Base-by-base conservation (phyloP, 2,329 filamentous ascomycete species). In the Rhinocladiella similis region DNA sequence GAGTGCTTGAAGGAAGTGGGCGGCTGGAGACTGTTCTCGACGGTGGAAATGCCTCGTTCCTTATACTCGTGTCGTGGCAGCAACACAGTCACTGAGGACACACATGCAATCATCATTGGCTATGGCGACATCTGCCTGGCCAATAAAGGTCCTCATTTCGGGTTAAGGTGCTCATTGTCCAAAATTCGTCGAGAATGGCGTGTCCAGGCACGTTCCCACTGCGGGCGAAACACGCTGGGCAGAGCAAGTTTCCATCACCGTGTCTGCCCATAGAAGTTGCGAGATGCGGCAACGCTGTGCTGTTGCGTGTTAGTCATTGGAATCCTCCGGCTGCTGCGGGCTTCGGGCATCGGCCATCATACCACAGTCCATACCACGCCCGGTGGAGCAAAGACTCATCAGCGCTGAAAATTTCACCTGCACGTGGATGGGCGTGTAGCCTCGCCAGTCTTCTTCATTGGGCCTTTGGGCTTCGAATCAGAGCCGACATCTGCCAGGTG, bases 41-140 rank as follows among this genome's bases (percentile, higher is more conserved):
- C 29, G 29, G 38, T 50, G 49, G 50, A 48, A 47, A 57, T 54
- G 47, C 41, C 47, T 19, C 47, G 42, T 57, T 29, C 50, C 57
- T 54, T 58, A 58, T 58, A 58, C 57, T 54, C 54, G 54, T 58
- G 54, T 47, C 57, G 38, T 46, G 42, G 46, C 43, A 39, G 19
- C 19, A 49, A 9, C 20, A 38, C 14, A 52, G 38, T 41, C 9
- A 18, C 36, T 47, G 46, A 41, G 43, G 25, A 45, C 41, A 54
- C 57, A 60, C 54, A 57, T 60, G 57, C 53, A 41, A 60, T 60
- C 49, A 54, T 33, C 19, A 60, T 54, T 56, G 54, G 57, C 48
- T 39, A 60, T 60, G 43, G 57, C 57, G 57, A 57, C 57, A 60
- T 60, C 43, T 27, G n/a, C 22, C 47, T 42, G 55, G 38, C 50